phyloP scores from a whole-genome alignment of 2,329 filamentous ascomycete species.

The Didymella pinodella region DNA sequence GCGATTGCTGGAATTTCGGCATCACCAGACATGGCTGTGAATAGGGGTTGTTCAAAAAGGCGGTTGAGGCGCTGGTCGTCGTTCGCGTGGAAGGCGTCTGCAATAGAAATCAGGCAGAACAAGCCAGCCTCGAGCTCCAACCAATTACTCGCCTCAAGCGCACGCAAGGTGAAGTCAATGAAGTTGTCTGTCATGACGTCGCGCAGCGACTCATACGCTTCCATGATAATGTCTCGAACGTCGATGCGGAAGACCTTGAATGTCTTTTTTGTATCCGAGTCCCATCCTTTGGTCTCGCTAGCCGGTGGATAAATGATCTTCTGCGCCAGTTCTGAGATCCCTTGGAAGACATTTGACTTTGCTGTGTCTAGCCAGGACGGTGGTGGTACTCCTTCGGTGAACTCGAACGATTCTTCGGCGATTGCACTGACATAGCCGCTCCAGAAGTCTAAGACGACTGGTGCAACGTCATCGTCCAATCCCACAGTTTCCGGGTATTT shows the following conservation, averaged over 20 bases:
- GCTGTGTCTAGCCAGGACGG: conserved; percentile 67
- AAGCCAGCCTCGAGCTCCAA: conserved; percentile 60
- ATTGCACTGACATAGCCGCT: conserved; percentile 74
- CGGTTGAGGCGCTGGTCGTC: conserved; percentile 65
- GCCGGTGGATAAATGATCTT: conserved; percentile 73
- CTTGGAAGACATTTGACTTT: conserved; percentile 67
- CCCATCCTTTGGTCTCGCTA: conserved; percentile 70
- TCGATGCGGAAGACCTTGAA: conserved; percentile 80
- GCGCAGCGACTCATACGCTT: conserved; percentile 67
- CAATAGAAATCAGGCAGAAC: conserved; percentile 71
- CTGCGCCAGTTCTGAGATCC: conserved; percentile 70
- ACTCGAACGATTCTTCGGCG: conserved; percentile 61
- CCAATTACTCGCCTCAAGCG: conserved; percentile 56
- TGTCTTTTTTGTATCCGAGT: conserved; percentile 70
- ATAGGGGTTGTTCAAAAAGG: conserved; percentile 70
- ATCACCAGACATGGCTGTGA: conserved; percentile 57
- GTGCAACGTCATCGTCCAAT: conserved; percentile 77
- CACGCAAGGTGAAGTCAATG: conserved; percentile 54
- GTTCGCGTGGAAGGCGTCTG: conserved; percentile 70
- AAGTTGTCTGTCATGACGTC: conserved; percentile 57
- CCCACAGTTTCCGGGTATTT: conserved; percentile 71
- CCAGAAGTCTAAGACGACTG: conserved; percentile 82
- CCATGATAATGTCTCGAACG: conserved; percentile 78
- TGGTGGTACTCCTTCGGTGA: conserved; percentile 44
- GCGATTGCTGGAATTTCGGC: conserved; percentile 66